Percentiles rank a stretch among this genome's conserved stretches.
Conservation (phyloP, 2,329 filamentous ascomycete genomes). For the Thielaviopsis populi region DNA sequence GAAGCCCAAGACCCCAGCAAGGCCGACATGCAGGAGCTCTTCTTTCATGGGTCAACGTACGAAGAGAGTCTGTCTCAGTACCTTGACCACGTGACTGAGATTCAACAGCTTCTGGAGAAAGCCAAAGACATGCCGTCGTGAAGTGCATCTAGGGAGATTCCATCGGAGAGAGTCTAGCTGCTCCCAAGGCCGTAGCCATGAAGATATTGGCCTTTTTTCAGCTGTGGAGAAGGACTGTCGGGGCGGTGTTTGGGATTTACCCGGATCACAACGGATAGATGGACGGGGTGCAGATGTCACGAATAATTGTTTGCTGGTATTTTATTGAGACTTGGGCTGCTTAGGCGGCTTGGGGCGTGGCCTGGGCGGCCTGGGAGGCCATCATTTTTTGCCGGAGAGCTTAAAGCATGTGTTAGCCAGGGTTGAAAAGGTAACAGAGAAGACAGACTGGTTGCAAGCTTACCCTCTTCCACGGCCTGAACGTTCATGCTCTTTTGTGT, state of each 20-base stretch:
- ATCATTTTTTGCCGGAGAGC: conserved; percentile 28
- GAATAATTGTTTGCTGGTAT: background rate
- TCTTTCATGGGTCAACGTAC: background rate
- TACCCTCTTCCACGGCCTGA: conserved; percentile 77
- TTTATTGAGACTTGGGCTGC: background rate
- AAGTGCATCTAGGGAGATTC: background rate
- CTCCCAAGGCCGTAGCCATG: background rate
- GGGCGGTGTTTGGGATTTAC: background rate
- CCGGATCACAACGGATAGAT: background rate
- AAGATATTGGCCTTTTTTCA: background rate
- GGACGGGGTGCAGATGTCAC: background rate
- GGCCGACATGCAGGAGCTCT: background rate
- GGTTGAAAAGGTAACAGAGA: background rate
- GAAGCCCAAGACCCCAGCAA: background rate
- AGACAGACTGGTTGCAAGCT: background rate
- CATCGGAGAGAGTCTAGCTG: too few relatives aligned
- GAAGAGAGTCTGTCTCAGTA: conserved; percentile 1
- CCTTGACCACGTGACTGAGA: background rate
- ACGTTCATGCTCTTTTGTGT: conserved; percentile 69
- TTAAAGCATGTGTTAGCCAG: conserved; percentile 18
- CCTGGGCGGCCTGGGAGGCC: conserved; percentile 18
- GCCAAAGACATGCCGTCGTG: background rate
- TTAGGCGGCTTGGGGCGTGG: conserved; percentile 1
- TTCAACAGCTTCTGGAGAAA: background rate
- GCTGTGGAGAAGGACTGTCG: background rate